Evolutionary conservation across 495 filamentous ascomycete species (phyloP).

Genomic region (Xylona heveae): DNA sequence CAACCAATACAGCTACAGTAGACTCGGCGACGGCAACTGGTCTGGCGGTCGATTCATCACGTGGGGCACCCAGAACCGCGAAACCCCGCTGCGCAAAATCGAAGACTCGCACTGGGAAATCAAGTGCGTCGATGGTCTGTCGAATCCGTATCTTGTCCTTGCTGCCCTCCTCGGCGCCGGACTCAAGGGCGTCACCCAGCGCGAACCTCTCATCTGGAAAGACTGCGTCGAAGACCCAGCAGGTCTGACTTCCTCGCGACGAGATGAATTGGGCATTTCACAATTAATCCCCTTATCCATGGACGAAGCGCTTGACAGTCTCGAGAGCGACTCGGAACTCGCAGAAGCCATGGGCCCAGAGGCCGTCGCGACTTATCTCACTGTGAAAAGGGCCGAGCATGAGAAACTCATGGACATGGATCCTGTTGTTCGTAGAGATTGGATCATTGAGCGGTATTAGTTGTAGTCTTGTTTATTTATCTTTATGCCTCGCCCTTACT

Average conservation of each 20-base stretch:
- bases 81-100: slow-evolving; percentile 42
- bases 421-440: too few species aligned
- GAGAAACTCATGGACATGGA: too few species aligned
- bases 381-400: too few species aligned
- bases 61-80: slow-evolving; percentile 62
- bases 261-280: not conserved
- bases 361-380: not conserved
- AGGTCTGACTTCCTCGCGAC: not conserved
- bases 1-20: slow-evolving; percentile 34
- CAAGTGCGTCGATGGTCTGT: slow-evolving; percentile 44
- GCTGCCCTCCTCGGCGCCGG: slow-evolving; percentile 48
- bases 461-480: too few species aligned
- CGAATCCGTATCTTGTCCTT: slow-evolving; percentile 50
- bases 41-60: slow-evolving; percentile 49
- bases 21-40: slow-evolving; percentile 48
- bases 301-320: not conserved
- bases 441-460: too few species aligned
- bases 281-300: not conserved
- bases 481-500: too few species aligned
- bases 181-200: slow-evolving; percentile 29
- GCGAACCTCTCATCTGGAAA: slow-evolving; percentile 22
- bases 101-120: slow-evolving; percentile 47
- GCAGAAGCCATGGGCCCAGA: not conserved
- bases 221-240: slow-evolving; percentile 39
- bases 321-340: not conserved